phyloP scores from a whole-genome alignment of 2,329 filamentous ascomycete species.

The Atkinsonella hypoxylon region DNA sequence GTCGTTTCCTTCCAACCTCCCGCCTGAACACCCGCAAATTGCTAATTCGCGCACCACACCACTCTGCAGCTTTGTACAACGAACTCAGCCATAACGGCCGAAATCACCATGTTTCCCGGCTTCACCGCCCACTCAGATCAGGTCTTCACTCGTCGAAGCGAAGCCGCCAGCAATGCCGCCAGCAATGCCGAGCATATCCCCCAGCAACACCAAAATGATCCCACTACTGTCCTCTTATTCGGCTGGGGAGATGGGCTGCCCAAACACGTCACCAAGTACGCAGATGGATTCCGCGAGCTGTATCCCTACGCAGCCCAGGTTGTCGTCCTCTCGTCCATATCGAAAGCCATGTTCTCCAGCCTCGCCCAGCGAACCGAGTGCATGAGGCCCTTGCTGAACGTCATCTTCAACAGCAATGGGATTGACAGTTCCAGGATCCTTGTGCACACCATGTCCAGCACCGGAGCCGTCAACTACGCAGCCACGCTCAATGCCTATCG shows the following conservation, averaged over 20 bases:
- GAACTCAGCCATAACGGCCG: neutral
- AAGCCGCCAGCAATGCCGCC: slow-evolving; percentile 12
- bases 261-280: slow-evolving; percentile 44
- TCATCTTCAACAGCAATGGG: slow-evolving; percentile 17
- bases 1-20: too few species aligned
- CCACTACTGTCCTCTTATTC: slow-evolving; percentile 38
- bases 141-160: slow-evolving; percentile 30
- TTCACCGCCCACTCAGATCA: slow-evolving; percentile 35
- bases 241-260: slow-evolving; percentile 46
- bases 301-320: slow-evolving; percentile 39
- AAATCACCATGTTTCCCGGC: slow-evolving; percentile 24
- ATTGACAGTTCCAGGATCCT: slow-evolving; percentile 25
- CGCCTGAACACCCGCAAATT: too few species aligned
- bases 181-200: slow-evolving; percentile 8
- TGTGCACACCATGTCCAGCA: slow-evolving; percentile 46
- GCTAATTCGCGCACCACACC: too few species aligned
- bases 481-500: slow-evolving; percentile 36
- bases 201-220: slow-evolving; percentile 16
- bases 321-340: slow-evolving; percentile 37
- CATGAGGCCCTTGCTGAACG: slow-evolving; percentile 34
- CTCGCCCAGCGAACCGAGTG: slow-evolving; percentile 29
- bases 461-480: slow-evolving; percentile 41
- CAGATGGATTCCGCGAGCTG: slow-evolving; percentile 36
- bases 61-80: neutral
- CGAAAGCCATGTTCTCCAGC: slow-evolving; percentile 31